These are phyloP conservation scores for Aspergillus hancockii DNA, from an alignment of 495 filamentous ascomycete genomes.

Conservation along the genomic window DNA sequence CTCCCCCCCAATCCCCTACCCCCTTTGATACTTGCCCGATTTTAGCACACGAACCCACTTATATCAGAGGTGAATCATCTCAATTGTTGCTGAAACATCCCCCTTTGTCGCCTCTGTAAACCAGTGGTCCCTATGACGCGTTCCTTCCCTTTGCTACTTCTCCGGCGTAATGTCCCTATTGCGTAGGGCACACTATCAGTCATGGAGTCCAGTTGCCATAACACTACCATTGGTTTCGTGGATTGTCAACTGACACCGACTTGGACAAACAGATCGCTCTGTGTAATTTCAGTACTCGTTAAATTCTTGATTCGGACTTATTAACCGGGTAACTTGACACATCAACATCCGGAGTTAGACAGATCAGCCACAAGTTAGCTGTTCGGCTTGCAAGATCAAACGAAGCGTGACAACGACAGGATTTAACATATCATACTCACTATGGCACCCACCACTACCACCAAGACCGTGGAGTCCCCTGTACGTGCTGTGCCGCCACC, in stretches of 20 bases:
- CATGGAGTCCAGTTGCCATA: conserved; percentile 19
- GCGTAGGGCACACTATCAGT: conserved; percentile 22
- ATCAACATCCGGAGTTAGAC: not conserved
- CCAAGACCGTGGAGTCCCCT: conserved; percentile 30
- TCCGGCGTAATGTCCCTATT: conserved; percentile 25
- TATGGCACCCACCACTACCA: conserved; percentile 36
- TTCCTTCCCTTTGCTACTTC: not conserved
- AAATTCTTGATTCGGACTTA: conserved; percentile 3
- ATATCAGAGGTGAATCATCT: conserved; percentile 14
- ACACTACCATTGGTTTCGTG: conserved; percentile 16
- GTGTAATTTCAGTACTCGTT: conserved; percentile 17
- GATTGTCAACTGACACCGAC: conserved; percentile 24
- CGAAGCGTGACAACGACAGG: not conserved
- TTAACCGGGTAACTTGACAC: conserved; percentile 2
- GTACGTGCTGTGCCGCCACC: conserved; percentile 23
- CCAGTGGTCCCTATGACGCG: not conserved
- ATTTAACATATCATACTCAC: conserved; percentile 1
- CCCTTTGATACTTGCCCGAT: not conserved
- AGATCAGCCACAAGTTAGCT: not conserved
- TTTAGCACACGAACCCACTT: conserved; percentile 1
- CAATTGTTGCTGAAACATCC: not conserved
- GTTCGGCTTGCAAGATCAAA: not conserved
- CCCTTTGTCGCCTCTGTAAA: not conserved
- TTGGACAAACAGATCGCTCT: conserved; percentile 19
- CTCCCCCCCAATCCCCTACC: conserved; percentile 6